Evolutionary conservation across 2,329 filamentous ascomycete genomes (phyloP).

Genomic region (Aspergillaceae sp.): DNA sequence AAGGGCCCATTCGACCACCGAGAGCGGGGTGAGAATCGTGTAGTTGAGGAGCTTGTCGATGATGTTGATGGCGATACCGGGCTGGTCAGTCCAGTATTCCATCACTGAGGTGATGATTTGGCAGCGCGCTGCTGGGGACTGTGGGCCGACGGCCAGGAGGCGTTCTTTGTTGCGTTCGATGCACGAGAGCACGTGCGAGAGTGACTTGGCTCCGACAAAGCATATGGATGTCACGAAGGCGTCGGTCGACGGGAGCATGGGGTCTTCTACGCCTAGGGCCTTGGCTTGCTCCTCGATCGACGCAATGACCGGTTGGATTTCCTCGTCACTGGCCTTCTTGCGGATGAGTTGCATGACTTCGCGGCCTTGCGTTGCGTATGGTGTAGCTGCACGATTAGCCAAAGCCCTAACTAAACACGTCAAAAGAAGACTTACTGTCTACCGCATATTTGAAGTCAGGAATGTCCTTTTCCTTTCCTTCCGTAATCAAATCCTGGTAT

Average conservation of each 20-base stretch:
- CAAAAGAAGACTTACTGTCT: slow-evolving; percentile 49
- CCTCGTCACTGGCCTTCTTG: slow-evolving; percentile 75
- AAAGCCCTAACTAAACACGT: slow-evolving; percentile 1
- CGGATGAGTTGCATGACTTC: slow-evolving; percentile 71
- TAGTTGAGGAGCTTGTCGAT: slow-evolving; percentile 97
- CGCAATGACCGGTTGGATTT: slow-evolving; percentile 73
- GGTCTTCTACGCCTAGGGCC: slow-evolving; percentile 59
- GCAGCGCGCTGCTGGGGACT: slow-evolving; percentile 64
- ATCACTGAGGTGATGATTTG: slow-evolving; percentile 90
- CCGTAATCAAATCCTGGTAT: slow-evolving; percentile 71
- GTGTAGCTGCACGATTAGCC: slow-evolving; percentile 49
- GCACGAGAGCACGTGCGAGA: slow-evolving; percentile 90
- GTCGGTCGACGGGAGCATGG: slow-evolving; percentile 78
- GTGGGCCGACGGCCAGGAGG: slow-evolving; percentile 66
- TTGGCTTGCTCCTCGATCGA: slow-evolving; percentile 71
- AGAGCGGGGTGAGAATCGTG: slow-evolving; percentile 77
- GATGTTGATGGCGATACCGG: slow-evolving; percentile 83
- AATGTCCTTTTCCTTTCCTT: slow-evolving; percentile 89
- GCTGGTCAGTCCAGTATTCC: slow-evolving; percentile 86
- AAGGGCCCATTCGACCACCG: slow-evolving; percentile 85
- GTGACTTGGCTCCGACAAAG: slow-evolving; percentile 86
- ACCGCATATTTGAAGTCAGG: slow-evolving; percentile 86
- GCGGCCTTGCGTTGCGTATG: slow-evolving; percentile 75
- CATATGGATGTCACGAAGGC: slow-evolving; percentile 91
- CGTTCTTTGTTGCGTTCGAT: slow-evolving; percentile 92